These are phyloP conservation scores for Triticum urartu DNA, from an alignment of 176 grass and related monocot species.

Conservation along the genomic window DNA sequence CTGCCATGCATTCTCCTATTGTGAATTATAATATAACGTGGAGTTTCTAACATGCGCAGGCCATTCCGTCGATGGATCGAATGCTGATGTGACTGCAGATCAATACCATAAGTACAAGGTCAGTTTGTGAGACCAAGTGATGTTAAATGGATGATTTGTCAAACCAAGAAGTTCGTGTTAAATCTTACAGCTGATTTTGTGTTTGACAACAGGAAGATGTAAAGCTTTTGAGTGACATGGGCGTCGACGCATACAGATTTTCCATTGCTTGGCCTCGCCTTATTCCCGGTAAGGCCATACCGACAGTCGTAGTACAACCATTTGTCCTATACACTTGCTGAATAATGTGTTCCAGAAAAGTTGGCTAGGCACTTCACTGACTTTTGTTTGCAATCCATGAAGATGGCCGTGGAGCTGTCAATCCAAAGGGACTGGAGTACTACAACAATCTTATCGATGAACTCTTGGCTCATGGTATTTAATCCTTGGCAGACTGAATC, in stretches of 20 bases:
- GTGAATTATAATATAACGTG: constrained; percentile 20
- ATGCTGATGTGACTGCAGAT: constrained; percentile 82
- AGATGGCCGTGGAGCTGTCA: constrained; percentile 80
- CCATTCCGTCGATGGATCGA: no score
- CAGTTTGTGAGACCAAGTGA: neutral
- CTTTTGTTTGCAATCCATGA: constrained; percentile 18
- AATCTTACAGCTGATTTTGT: no score
- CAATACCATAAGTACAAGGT: constrained; percentile 98
- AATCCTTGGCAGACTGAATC: neutral
- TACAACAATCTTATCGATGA: constrained; percentile 92
- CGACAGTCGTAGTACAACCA: neutral
- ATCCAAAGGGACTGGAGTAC: constrained; percentile 74
- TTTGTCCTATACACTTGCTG: no score
- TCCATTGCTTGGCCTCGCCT: constrained; percentile 77
- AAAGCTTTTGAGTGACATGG: constrained; percentile 77
- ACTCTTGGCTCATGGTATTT: constrained; percentile 65
- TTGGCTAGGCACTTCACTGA: neutral
- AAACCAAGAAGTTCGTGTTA: neutral
- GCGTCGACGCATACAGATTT: constrained; percentile 81
- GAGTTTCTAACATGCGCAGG: constrained; percentile 43
- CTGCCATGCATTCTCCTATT: no score
- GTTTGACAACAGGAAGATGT: constrained; percentile 66
- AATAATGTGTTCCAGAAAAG: no score
- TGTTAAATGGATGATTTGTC: neutral
- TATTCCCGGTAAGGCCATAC: constrained; percentile 57